Conservation (phyloP, 768 basidiomycete genomes). For the Rubroboletus satanas region DNA sequence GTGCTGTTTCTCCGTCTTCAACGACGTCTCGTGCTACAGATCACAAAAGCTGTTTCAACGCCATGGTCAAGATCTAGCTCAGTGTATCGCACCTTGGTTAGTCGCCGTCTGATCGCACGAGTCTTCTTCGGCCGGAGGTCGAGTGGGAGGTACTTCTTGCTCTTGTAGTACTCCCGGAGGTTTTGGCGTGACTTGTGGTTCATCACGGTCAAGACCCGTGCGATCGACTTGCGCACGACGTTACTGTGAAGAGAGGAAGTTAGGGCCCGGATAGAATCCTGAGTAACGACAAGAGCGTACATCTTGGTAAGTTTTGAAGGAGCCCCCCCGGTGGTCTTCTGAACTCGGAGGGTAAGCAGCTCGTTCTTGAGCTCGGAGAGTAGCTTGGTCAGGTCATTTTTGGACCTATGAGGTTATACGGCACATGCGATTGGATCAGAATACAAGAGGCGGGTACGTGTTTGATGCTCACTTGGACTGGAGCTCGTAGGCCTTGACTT, state of each 20-base stretch:
- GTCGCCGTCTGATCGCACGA: slow-evolving; percentile 91
- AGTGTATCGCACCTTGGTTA: slow-evolving; percentile 71
- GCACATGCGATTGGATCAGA: slow-evolving; percentile 9
- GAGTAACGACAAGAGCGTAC: slow-evolving; percentile 46
- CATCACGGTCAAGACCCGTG: slow-evolving; percentile 96
- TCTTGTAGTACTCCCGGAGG: slow-evolving; percentile 96
- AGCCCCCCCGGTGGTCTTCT: slow-evolving; percentile 96
- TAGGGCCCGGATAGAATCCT: background rate
- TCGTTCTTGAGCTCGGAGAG: slow-evolving; percentile 92
- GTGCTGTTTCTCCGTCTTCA: slow-evolving; percentile 87
- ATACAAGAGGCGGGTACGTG: background rate
- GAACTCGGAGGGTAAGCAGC: slow-evolving; percentile 89
- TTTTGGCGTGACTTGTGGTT: slow-evolving; percentile 98
- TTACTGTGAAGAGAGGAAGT: slow-evolving; percentile 49
- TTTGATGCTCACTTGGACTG: slow-evolving; percentile 75
- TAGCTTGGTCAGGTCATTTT: slow-evolving; percentile 95
- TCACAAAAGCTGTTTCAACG: slow-evolving; percentile 6
- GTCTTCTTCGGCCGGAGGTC: slow-evolving; percentile 99
- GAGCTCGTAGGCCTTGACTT: slow-evolving; percentile 96
- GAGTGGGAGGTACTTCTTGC: slow-evolving; percentile 93
- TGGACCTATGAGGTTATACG: slow-evolving; percentile 56
- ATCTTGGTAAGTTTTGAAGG: slow-evolving; percentile 97
- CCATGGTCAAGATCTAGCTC: background rate
- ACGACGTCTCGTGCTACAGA: slow-evolving; percentile 70
- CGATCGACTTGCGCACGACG: slow-evolving; percentile 97